Percentiles rank a stretch among this genome's conserved stretches.
Conservation (phyloP, 345 rosid genomes). For the Rhodomyrtus tomentosa region DNA sequence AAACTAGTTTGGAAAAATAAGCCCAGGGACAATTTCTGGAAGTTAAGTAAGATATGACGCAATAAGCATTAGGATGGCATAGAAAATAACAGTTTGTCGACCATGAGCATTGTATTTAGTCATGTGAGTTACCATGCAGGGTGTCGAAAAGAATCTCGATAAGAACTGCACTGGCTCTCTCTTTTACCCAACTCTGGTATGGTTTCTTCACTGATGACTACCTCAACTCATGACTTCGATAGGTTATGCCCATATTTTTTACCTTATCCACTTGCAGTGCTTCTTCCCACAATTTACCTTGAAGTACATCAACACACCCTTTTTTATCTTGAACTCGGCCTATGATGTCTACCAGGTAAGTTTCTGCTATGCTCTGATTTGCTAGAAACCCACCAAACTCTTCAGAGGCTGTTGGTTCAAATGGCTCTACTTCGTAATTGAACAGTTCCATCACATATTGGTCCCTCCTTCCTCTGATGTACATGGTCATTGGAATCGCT, state of each 20-base stretch:
- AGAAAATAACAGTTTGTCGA: neutral
- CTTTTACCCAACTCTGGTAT: slow-evolving; percentile 51
- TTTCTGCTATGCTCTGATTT: neutral
- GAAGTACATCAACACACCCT: slow-evolving; percentile 54
- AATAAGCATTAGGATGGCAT: neutral
- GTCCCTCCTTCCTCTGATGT: slow-evolving; percentile 79
- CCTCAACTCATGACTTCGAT: neutral
- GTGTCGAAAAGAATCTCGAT: slow-evolving; percentile 47
- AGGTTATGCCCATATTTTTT: neutral
- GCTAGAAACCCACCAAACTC: neutral
- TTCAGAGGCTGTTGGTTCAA: neutral
- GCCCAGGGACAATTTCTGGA: neutral
- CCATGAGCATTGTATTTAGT: neutral
- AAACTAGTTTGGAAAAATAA: neutral
- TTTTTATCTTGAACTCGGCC: slow-evolving; percentile 82
- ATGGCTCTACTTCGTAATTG: neutral
- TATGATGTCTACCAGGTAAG: slow-evolving; percentile 85
- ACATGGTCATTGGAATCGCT: slow-evolving; percentile 56
- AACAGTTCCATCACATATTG: slow-evolving; percentile 67
- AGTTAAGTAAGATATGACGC: neutral
- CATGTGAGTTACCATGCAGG: slow-evolving; percentile 30
- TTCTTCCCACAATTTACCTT: slow-evolving; percentile 74
- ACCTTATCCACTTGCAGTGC: slow-evolving; percentile 39
- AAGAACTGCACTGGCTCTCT: slow-evolving; percentile 39
- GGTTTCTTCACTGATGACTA: neutral